Percentiles rank a stretch among this genome's conserved stretches.
These are phyloP conservation scores for Wakefieldia striispora DNA, from an alignment of 768 basidiomycete species.

Conservation along the genomic window DNA sequence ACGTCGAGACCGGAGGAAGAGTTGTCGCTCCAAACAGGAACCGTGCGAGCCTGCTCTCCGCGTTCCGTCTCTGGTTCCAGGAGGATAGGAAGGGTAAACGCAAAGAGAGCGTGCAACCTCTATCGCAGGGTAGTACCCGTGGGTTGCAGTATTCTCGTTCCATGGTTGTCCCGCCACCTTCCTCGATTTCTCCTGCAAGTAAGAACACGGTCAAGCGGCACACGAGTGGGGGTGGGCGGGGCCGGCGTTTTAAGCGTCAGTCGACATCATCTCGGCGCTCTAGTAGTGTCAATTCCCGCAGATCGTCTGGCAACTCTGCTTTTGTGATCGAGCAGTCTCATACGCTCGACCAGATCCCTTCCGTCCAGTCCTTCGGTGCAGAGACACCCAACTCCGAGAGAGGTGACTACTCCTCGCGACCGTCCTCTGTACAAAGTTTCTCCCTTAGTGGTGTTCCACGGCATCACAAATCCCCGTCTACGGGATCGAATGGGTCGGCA, in stretches of 20 bases:
- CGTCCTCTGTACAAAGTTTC: slow-evolving; percentile 84
- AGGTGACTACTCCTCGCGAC: slow-evolving; percentile 74
- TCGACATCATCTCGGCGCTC: slow-evolving; percentile 83
- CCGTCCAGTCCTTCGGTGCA: slow-evolving; percentile 70
- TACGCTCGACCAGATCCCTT: slow-evolving; percentile 47
- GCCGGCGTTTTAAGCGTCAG: slow-evolving; percentile 62
- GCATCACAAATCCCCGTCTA: slow-evolving; percentile 74
- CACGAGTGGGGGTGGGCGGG: slow-evolving; percentile 42
- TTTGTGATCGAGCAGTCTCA: slow-evolving; percentile 56
- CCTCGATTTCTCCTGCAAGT: slow-evolving; percentile 29
- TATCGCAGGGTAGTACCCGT: slow-evolving; percentile 19
- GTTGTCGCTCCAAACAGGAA: slow-evolving; percentile 46
- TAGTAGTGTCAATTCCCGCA: slow-evolving; percentile 85
- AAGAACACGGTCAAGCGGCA: slow-evolving; percentile 48
- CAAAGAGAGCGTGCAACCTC: slow-evolving; percentile 42
- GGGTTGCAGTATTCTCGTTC: slow-evolving; percentile 27
- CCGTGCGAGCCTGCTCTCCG: slow-evolving; percentile 76
- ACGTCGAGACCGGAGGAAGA: slow-evolving; percentile 34
- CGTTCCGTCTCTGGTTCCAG: slow-evolving; percentile 90
- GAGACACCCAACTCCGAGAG: slow-evolving; percentile 88
- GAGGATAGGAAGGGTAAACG: slow-evolving; percentile 89
- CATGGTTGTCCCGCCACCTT: slow-evolving; percentile 21
- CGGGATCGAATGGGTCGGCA: slow-evolving; percentile 71
- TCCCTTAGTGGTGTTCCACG: slow-evolving; percentile 49
- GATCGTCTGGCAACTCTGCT: slow-evolving; percentile 57